Evolutionary conservation across 2,329 filamentous ascomycete species (phyloP).

Genomic region (Metarhizium humberi): DNA sequence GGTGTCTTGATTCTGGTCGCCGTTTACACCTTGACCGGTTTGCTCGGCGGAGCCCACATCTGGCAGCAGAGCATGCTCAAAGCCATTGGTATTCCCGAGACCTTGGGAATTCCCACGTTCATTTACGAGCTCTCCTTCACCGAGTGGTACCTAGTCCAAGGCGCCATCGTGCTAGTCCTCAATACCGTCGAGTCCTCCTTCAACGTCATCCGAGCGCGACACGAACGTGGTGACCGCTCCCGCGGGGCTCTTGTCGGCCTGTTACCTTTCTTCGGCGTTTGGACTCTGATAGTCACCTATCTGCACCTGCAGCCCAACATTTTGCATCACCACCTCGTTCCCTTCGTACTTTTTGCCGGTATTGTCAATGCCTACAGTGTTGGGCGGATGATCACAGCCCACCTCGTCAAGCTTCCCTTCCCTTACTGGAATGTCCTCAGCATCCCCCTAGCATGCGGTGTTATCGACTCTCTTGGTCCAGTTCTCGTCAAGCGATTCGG

Average conservation of each 20-base stretch:
- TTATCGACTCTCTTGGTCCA: conserved; percentile 73
- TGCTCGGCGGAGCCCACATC: conserved; percentile 80
- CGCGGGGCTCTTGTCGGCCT: conserved; percentile 74
- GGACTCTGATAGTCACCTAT: conserved; percentile 69
- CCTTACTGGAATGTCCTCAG: conserved; percentile 84
- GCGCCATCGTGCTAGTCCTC: conserved; percentile 68
- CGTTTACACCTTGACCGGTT: conserved; percentile 77
- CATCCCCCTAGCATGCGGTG: conserved; percentile 66
- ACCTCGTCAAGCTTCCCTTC: conserved; percentile 79
- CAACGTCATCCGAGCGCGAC: conserved; percentile 78
- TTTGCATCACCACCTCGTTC: conserved; percentile 72
- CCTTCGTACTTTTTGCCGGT: conserved; percentile 82
- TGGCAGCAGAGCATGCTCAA: conserved; percentile 79
- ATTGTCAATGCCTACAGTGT: conserved; percentile 92
- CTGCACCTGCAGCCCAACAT: conserved; percentile 79
- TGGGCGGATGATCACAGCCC: conserved; percentile 90
- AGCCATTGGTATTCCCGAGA: conserved; percentile 58
- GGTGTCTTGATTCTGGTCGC: conserved; percentile 76
- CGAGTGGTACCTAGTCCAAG: conserved; percentile 88
- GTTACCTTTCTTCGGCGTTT: conserved; percentile 68
- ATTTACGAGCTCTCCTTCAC: conserved; percentile 79
- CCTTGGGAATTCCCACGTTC: conserved; percentile 53
- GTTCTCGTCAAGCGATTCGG: conserved; percentile 47
- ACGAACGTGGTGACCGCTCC: conserved; percentile 61
- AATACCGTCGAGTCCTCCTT: conserved; percentile 73